Evolutionary conservation across 2,329 filamentous ascomycete species (phyloP), one percentile per base, ranked within the genome.

Genomic region (Ophioceras dolichostomum): DNA sequence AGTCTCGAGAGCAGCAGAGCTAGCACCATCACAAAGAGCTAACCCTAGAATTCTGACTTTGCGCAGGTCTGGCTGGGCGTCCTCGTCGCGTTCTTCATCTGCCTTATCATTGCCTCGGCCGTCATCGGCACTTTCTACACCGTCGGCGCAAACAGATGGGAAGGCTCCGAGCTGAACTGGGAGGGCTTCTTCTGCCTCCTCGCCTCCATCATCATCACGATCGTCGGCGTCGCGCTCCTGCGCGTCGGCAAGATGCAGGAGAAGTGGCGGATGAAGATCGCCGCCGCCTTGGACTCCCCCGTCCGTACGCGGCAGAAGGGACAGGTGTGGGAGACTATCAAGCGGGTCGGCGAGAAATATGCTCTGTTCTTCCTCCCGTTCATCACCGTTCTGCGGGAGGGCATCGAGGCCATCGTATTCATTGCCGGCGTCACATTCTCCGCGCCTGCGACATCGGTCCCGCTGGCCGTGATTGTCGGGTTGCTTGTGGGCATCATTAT

Each of bases 291-390:
- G 28, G 75, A 79, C 43, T 53, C 32, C 74, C 34, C 53, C 26
- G 22, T 26, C 22, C 8, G 65, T 20, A 61, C 71, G 14, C 56
- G 58, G 30, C 19, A 32, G 26, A 4, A 32, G 21, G 38, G 30
- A 26, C 6, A 18, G 19, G 58, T n/a, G n/a, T 48, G 46, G 28
- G 47, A 49, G 9, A 45, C 49, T 43, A 32, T 81, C 45, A 76
- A 77, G 58, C 56, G 60, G 32, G 83, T 72, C 64, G 63, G 65
- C 12, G 74, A 83, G 56, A 83, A 80, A 52, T 84, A 88, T 49
- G 75, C 76, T 41, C 79, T 88, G 72, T 86, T 87, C 52, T 55
- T 84, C 30, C 63, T 89, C 30, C 83, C 83, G 0, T 85, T 88
- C 55, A 69, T 89, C 50, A 89, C 83, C 0, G 78, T 85, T 5